Evolutionary conservation across 768 basidiomycete species (phyloP), one percentile per base, ranked within the genome.

Genomic region (Rhizopogon vesiculosus): DNA sequence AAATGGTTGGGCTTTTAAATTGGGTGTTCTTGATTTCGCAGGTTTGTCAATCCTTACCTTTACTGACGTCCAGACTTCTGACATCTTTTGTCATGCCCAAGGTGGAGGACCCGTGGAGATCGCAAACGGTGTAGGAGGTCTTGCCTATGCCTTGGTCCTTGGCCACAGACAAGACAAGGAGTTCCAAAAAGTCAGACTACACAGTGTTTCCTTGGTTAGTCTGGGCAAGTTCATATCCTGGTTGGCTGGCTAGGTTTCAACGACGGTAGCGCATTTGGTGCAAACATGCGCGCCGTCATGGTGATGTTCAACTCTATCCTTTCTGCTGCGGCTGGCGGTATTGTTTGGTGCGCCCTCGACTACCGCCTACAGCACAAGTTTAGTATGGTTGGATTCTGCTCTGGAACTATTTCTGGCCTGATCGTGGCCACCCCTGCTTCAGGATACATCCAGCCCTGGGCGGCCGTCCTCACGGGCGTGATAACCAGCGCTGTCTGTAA

Each of bases 391-490:
- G 91, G 92, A 38, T 88, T 97, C 70, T 96, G 93, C 72, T 72
- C 83, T 0, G 93, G 93, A 16, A 91, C 91, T 25, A 89, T 96
- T 58, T 87, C 91, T 18, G 93, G 91, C 43, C 79, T 92, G 45
- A 91, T 94, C 51, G 89, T 89, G 35, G 91, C 91, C 43, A 95
- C 93, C n/a, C 93, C 94, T 8, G 86, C 90, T 8, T 87, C 88
- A 9, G 93, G 94, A 33, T 94, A 74, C 69, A 75, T 96, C 43
- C 83, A 83, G 25, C 78, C 87, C 3, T 91, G 93, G 82, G 82
- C 85, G 0, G 79, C 90, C 35, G 76, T 95, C 29, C 74, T 92
- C 25, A 79, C 88, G 59, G 94, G 94, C 41, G 69, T 87, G 62
- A 63, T 93, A 43, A 78, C 87, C 4, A 93, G 88, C 15, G 78